These are phyloP conservation scores for Phaeolepiota aurea DNA, from an alignment of 768 basidiomycete species.

Conservation along the genomic window DNA sequence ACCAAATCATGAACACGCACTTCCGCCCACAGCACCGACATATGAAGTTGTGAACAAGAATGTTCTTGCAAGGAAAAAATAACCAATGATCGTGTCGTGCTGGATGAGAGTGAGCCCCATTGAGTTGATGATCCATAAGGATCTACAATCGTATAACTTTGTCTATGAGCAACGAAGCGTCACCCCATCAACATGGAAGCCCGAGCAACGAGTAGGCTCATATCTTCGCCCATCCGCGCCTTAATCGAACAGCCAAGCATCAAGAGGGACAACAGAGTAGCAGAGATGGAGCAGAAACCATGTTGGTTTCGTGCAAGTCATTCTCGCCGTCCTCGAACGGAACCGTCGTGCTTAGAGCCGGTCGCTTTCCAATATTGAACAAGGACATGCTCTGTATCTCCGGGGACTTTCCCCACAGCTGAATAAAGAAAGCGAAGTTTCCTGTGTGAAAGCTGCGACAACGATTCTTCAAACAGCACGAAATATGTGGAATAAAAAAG, in stretches of 20 bases:
- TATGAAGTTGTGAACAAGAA: slow-evolving; percentile 31
- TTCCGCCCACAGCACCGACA: slow-evolving; percentile 9
- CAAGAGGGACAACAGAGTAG: slow-evolving; percentile 48
- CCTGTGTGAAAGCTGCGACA: slow-evolving; percentile 77
- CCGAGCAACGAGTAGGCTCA: slow-evolving; percentile 53
- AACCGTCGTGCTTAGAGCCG: slow-evolving; percentile 66
- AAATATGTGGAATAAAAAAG: slow-evolving; percentile 10
- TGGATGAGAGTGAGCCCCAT: slow-evolving; percentile 89
- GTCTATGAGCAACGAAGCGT: slow-evolving; percentile 72
- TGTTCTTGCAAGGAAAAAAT: slow-evolving; percentile 54
- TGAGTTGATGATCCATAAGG: slow-evolving; percentile 57
- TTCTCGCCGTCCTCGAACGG: slow-evolving; percentile 44
- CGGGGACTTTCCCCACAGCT: slow-evolving; percentile 95
- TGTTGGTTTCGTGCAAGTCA: slow-evolving; percentile 22
- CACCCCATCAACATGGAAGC: slow-evolving; percentile 22
- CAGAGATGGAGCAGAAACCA: slow-evolving; percentile 33
- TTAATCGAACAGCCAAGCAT: slow-evolving; percentile 25
- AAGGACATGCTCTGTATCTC: slow-evolving; percentile 69
- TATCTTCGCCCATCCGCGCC: slow-evolving; percentile 65
- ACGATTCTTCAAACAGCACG: slow-evolving; percentile 74
- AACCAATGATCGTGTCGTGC: slow-evolving; percentile 28
- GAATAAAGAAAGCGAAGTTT: slow-evolving; percentile 36
- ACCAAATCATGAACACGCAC: slow-evolving; percentile 5
- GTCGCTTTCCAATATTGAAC: slow-evolving; percentile 60
- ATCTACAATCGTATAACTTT: slow-evolving; percentile 82